phyloP scores from a whole-genome alignment of 331 rosid genomes.

The Cydonia oblonga region DNA sequence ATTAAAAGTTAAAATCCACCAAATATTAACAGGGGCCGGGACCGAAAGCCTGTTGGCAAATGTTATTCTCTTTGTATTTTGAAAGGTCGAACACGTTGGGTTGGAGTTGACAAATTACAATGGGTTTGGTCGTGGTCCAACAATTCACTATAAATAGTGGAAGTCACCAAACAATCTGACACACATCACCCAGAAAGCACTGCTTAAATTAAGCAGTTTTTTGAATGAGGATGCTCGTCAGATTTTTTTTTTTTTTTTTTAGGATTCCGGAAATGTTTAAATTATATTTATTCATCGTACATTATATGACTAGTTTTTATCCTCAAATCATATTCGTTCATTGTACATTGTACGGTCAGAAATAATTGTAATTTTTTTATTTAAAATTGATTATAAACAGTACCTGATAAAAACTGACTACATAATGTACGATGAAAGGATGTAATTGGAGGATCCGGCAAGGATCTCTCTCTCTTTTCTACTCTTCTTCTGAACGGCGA shows the following conservation, averaged over 20 bases:
- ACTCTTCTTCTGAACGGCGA: not conserved
- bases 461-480: not conserved
- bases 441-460: too few species aligned
- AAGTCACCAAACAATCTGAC: not conserved
- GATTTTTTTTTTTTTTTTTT: too few species aligned
- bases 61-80: not conserved
- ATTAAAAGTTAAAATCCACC: not conserved
- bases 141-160: not conserved
- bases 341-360: accelerated
- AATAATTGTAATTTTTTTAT: too few species aligned
- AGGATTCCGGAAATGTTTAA: too few species aligned
- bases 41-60: not conserved
- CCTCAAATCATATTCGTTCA: too few species aligned
- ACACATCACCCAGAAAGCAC: not conserved
- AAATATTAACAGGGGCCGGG: not conserved
- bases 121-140: not conserved
- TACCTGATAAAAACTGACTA: too few species aligned
- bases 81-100: not conserved
- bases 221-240: too few species aligned
- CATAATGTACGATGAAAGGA: too few species aligned
- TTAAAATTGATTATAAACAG: too few species aligned
- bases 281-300: too few species aligned
- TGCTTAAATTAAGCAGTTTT: not conserved
- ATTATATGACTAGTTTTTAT: too few species aligned
- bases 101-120: not conserved